A percentile compares a stretch with the other conserved stretches of the same genome.
These are phyloP conservation scores for Linum tenue DNA, from an alignment of 345 rosid species.

Conservation along the genomic window DNA sequence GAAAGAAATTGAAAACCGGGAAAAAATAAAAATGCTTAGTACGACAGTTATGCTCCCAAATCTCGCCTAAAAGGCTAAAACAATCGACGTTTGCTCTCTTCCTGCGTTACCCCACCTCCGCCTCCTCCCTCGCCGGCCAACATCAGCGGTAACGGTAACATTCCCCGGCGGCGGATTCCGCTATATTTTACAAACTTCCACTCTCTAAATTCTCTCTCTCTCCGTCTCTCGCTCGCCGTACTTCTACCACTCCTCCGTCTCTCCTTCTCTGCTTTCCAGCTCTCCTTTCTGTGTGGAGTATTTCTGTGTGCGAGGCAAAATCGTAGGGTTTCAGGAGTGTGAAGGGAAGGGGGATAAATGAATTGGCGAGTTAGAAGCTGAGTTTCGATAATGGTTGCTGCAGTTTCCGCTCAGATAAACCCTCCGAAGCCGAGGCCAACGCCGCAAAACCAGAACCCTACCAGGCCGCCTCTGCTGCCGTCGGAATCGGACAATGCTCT, in stretches of 20 bases:
- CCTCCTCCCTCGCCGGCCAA: conserved; percentile 21
- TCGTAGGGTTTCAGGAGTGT: conserved; percentile 21
- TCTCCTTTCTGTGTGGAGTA: conserved; percentile 7
- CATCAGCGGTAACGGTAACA: conserved; percentile 37
- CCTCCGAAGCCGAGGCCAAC: conserved; percentile 22
- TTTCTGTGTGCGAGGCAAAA: background rate
- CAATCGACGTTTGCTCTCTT: conserved; percentile 11
- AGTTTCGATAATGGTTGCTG: conserved; percentile 45
- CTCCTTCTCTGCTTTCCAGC: background rate
- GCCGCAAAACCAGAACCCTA: conserved; percentile 23
- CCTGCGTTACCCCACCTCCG: background rate
- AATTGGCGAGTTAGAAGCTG: conserved; percentile 22
- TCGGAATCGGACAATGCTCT: conserved; percentile 62
- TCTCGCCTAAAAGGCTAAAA: conserved; percentile 28
- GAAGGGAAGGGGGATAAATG: conserved; percentile 7
- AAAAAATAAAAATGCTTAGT: background rate
- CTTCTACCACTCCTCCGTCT: background rate
- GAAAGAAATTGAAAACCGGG: too few species aligned
- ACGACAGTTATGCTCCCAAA: conserved; percentile 47
- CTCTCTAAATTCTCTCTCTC: too few species aligned
- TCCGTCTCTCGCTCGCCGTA: too few species aligned
- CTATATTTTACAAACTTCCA: background rate
- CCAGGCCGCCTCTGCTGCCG: conserved; percentile 53
- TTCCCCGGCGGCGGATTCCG: conserved; percentile 13
- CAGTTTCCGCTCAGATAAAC: conserved; percentile 45